Evolutionary conservation across 495 filamentous ascomycete genomes (phyloP).

Genomic region (Viridothelium virens): DNA sequence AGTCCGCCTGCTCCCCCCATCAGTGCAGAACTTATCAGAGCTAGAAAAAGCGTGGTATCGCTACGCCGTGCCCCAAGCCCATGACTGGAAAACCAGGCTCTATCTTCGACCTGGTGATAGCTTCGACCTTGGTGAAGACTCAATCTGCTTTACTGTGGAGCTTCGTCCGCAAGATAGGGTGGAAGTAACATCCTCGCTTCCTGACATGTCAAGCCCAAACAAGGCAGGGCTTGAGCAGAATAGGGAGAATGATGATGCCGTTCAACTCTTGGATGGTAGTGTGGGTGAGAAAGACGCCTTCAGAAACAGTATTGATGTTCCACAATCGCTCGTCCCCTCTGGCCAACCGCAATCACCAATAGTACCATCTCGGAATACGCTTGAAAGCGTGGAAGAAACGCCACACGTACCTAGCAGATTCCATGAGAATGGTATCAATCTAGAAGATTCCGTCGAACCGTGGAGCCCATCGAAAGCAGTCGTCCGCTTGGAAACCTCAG

Average conservation of each 20-base stretch:
- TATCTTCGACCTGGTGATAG: not conserved
- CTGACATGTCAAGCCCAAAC: not conserved
- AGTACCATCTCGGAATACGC: not conserved
- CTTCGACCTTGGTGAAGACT: not conserved
- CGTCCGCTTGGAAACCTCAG: not conserved
- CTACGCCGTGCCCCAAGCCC: not conserved
- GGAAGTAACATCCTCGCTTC: conserved; percentile 7
- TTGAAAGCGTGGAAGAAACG: conserved; percentile 3
- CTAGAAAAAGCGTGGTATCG: not conserved
- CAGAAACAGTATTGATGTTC: not conserved
- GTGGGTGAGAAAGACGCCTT: not conserved
- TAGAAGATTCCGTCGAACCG: not conserved
- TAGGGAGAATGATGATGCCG: not conserved
- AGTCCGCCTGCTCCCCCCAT: not conserved
- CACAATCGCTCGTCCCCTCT: not conserved
- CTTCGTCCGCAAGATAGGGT: not conserved
- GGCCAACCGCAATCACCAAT: not conserved
- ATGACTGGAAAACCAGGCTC: not conserved
- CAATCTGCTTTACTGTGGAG: not conserved
- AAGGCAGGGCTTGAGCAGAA: not conserved
- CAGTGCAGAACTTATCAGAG: not conserved
- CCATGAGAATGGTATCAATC: not conserved
- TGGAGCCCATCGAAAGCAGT: not conserved
- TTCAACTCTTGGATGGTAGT: not conserved
- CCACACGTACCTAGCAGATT: not conserved